Conservation (phyloP, 768 basidiomycete genomes). For the Chalciporus chontae region DNA sequence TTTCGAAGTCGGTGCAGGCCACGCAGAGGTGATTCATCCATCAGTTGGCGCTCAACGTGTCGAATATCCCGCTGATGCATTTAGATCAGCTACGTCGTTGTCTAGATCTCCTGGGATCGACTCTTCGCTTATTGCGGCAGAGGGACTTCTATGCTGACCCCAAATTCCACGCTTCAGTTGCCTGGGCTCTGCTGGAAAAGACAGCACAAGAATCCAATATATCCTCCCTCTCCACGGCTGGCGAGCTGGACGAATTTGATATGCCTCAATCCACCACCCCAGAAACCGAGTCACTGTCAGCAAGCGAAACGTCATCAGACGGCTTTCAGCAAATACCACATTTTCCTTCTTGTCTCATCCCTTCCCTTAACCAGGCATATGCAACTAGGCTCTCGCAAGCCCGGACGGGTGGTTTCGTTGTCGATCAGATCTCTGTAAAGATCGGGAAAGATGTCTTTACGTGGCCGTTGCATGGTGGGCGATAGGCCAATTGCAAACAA, state of each 20-base stretch:
- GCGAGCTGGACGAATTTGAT: conserved; percentile 3
- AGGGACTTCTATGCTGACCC: conserved; percentile 78
- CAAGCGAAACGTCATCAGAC: conserved; percentile 8
- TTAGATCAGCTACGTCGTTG: conserved; percentile 53
- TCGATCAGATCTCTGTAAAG: conserved; percentile 53
- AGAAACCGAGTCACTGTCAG: conserved; percentile 2
- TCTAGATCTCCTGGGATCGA: conserved; percentile 53
- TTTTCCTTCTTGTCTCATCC: conserved; percentile 48
- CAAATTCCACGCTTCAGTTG: conserved; percentile 86
- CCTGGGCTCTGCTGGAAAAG: conserved; percentile 70
- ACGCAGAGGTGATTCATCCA: conserved; percentile 55
- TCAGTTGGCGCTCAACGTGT: neutral
- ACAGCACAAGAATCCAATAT: conserved; percentile 2
- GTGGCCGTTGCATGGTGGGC: conserved; percentile 38
- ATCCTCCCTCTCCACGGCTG: conserved; percentile 2
- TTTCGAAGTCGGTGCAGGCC: conserved; percentile 81
- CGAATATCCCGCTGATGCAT: conserved; percentile 15
- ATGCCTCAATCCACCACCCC: neutral
- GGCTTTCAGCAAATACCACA: conserved; percentile 46
- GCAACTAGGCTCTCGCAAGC: conserved; percentile 39
- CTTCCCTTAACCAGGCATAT: conserved; percentile 47
- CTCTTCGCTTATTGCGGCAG: conserved; percentile 60
- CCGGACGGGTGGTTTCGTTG: conserved; percentile 48
- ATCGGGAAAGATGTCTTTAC: conserved; percentile 64
- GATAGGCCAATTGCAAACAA: conserved; percentile 7